Percentiles rank a stretch among this genome's conserved stretches.
phyloP scores from a whole-genome alignment of 805 yeast species.

The Candida namnaoensis region DNA sequence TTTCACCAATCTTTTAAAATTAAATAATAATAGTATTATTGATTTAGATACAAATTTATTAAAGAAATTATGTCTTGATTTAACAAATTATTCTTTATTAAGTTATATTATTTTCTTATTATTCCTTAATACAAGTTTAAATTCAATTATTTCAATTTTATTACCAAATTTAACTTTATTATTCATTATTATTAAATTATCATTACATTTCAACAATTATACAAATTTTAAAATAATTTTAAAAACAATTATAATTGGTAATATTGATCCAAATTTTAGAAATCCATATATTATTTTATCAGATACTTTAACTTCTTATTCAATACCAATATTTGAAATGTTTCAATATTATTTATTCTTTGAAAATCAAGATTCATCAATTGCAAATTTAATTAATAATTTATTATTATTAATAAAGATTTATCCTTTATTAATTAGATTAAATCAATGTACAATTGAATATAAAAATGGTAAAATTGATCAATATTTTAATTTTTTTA shows the following conservation, averaged over 20 bases:
- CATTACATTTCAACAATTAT: constrained; percentile 22
- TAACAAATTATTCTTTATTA: neutral
- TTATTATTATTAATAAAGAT: constrained; percentile 1
- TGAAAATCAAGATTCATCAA: constrained; percentile 3
- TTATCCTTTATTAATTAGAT: constrained; percentile 67
- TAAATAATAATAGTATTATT: too few species aligned
- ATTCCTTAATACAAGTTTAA: constrained; percentile 4
- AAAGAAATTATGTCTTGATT: neutral
- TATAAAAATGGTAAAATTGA: constrained; percentile 36
- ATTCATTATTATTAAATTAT: neutral
- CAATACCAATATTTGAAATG: constrained; percentile 68
- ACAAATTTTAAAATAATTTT: constrained; percentile 36
- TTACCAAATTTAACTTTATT: constrained; percentile 19
- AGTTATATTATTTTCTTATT: neutral
- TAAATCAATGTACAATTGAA: constrained; percentile 77
- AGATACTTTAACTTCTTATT: constrained; percentile 78
- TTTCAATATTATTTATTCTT: constrained; percentile 15
- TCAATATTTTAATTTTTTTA: constrained; percentile 65
- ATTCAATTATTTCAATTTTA: constrained; percentile 28
- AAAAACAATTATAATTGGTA: constrained; percentile 46
- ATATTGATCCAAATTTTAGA: constrained; percentile 49
- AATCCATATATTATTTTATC: constrained; percentile 76
- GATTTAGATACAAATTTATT: neutral
- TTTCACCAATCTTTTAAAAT: too few species aligned
- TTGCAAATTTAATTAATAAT: constrained; percentile 11